Base-by-base conservation (phyloP, 164 flowering plant species). In the Umbellularia californica region DNA sequence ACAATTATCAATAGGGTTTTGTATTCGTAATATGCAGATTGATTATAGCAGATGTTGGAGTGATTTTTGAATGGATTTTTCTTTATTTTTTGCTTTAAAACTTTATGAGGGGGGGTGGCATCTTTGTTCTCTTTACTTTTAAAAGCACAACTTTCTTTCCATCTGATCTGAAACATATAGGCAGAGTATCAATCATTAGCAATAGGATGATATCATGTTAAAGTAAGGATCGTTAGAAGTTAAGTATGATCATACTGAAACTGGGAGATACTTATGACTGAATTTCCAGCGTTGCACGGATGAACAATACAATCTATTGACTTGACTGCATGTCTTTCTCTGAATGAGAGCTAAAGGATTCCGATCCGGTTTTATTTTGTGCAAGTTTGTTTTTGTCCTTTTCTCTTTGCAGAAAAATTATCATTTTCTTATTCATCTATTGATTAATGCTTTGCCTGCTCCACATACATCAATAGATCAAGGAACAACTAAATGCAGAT, bases 401-500 rank as follows among this genome's bases (percentile, higher is more conserved):
- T 20, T n/a, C 19, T 47, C 58, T 30, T 69, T 20, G 17, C 35
- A 10, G 5, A 27, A 5, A 13, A n/a, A 5, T 64, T 67, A 35
- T 67, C n/a, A 67, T 64, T 1, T 14, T 64, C 33, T 30, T 55
- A 20, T 66, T 41, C 1, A 23, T 50, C 64, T 30, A 3, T 19
- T 35, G 0, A 14, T 7, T 68, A 12, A 67, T 33, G 25, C 19
- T 69, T 55, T 55, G 19, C 20, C 35, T 58, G 15, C 58, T 24
- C 35, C 35, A 13, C 41, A 30, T 71, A 68, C 65, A 51, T 72
- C 17, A 55, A 79, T 84, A 92, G 94, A 92, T 94, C 60, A 90
- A 89, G 87, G 97, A 94, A 71, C 85, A 90, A 3, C 79, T 94
- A 27, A 87, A 83, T 85, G 97, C 97, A 51, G 95, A 91, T 58